Base-by-base conservation (phyloP, 495 filamentous ascomycete genomes). In the Choiromyces venosus region DNA sequence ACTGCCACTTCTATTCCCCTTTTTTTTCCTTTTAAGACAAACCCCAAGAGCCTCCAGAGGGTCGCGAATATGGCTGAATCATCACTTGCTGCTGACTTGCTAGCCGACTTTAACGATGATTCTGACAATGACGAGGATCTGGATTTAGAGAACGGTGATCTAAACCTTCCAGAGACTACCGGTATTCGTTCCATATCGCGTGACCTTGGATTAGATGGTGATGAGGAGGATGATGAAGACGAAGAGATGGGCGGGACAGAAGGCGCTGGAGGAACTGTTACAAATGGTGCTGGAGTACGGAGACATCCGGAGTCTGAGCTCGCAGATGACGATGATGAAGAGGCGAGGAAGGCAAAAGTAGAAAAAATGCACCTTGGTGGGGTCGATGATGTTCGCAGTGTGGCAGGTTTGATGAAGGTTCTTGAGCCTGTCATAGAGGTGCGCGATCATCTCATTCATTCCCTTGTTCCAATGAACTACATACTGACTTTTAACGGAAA, bases 21-120 rank as follows among this genome's bases (percentile, higher is more conserved):
- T 18, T 61, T 61, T 16, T 61, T 33, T 5, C n/a, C n/a, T n/a
- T n/a, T 3, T 10, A 9, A 25, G 1, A 8, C 3, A 29, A 56
- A 56, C 2, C 52, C 25, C 52, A 61, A 61, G 52, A 4, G 25
- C 18, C 25, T 33, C 33, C 52, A 16, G 52, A 61, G 12, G 9
- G 46, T 18, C 73, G 74, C 66, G 74, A 84, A 67, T 19, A 93
- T 93, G 91, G 78, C 80, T 33, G 79, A 81, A 79, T 88, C 92
- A 81, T 93, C 91, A 37, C 84, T 93, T 70, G 91, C 89, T 65
- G 91, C 93, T 74, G 92, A 95, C 79, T 85, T 95, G 33, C 87
- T 96, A 66, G 91, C 93, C 75, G 96, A 98, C 82, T 97, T 98
- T 76, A 94, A 93, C 74, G 92, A 89, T 73, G 89, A 88, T 46